These are phyloP conservation scores for Chaetomium tenue DNA, from an alignment of 495 filamentous ascomycete species.

Conservation along the genomic window DNA sequence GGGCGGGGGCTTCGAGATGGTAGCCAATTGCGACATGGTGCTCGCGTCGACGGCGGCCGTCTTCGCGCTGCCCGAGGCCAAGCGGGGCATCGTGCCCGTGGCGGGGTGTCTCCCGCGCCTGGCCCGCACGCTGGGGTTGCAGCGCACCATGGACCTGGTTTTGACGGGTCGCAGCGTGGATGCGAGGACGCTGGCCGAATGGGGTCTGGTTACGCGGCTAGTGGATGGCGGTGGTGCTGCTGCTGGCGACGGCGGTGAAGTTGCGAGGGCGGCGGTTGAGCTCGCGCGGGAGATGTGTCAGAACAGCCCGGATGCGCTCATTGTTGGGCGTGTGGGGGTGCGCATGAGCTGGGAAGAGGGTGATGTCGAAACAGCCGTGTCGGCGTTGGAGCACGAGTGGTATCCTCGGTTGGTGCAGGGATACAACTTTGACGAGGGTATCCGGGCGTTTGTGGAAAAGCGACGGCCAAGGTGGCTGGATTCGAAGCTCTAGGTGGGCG, in stretches of 20 bases:
- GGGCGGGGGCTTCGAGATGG: slow-evolving; percentile 73
- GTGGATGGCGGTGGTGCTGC: slow-evolving; percentile 31
- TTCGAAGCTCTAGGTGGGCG: slow-evolving; percentile 22
- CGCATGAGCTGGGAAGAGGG: slow-evolving; percentile 64
- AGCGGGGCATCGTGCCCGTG: slow-evolving; percentile 66
- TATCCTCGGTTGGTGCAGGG: slow-evolving; percentile 51
- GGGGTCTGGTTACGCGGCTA: slow-evolving; percentile 72
- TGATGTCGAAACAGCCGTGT: slow-evolving; percentile 62
- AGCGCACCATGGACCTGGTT: slow-evolving; percentile 70
- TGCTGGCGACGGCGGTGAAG: slow-evolving; percentile 31
- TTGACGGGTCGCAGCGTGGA: slow-evolving; percentile 59
- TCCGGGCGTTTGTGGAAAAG: slow-evolving; percentile 67
- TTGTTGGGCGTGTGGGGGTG: slow-evolving; percentile 64
- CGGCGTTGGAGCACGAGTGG: slow-evolving; percentile 56
- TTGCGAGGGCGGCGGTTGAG: slow-evolving; percentile 48
- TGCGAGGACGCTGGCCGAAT: slow-evolving; percentile 58
- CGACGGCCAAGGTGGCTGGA: slow-evolving; percentile 55
- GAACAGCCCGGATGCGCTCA: slow-evolving; percentile 71
- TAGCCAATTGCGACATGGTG: slow-evolving; percentile 68
- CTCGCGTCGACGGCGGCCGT: slow-evolving; percentile 53
- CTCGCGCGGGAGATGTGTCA: slow-evolving; percentile 51
- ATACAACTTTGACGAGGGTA: slow-evolving; percentile 62
- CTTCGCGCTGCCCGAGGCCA: slow-evolving; percentile 67
- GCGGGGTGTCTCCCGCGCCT: slow-evolving; percentile 69
- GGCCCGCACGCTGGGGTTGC: slow-evolving; percentile 60